phyloP scores from a whole-genome alignment of 257 asterid genomes.

The Hygrophila difformis region DNA sequence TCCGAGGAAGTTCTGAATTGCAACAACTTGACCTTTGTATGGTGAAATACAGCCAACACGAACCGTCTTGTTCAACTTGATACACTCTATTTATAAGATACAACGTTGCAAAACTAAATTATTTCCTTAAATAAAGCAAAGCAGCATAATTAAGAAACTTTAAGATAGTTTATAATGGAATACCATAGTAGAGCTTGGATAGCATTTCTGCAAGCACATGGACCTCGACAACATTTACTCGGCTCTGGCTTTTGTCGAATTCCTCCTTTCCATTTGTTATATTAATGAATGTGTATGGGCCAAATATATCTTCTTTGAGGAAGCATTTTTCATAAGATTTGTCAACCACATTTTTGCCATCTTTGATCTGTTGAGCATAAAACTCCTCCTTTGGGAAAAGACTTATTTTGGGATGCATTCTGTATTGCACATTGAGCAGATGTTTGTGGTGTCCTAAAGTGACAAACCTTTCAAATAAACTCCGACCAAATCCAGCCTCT shows the following conservation, averaged over 20 bases:
- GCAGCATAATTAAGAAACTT: no score
- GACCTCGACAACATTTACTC: conserved; percentile 45
- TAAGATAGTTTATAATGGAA: no score
- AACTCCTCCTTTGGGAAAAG: conserved; percentile 64
- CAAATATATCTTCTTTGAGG: conserved; percentile 39
- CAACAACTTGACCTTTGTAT: conserved; percentile 69
- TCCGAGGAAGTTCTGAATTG: conserved; percentile 41
- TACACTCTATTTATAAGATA: conserved; percentile 29
- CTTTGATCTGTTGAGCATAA: conserved; percentile 35
- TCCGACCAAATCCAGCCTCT: conserved; percentile 51
- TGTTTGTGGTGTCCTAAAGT: conserved; percentile 39
- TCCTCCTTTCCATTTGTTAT: conserved; percentile 49
- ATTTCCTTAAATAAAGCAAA: no score
- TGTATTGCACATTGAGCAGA: conserved; percentile 59
- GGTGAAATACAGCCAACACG: conserved; percentile 80
- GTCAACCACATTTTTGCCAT: conserved; percentile 46
- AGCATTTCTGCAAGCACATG: conserved; percentile 45
- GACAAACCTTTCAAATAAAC: conserved; percentile 73
- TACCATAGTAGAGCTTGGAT: conserved; percentile 47
- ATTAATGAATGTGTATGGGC: conserved; percentile 63
- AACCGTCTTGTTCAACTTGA: conserved; percentile 28
- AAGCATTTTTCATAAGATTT: conserved; percentile 26
- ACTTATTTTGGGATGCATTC: conserved; percentile 86
- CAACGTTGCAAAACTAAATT: not conserved
- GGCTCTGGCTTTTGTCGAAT: conserved; percentile 27